Percentiles rank a stretch among this genome's conserved stretches.
phyloP scores from a whole-genome alignment of 805 yeast species.

The Middelhovenomyces tepae region DNA sequence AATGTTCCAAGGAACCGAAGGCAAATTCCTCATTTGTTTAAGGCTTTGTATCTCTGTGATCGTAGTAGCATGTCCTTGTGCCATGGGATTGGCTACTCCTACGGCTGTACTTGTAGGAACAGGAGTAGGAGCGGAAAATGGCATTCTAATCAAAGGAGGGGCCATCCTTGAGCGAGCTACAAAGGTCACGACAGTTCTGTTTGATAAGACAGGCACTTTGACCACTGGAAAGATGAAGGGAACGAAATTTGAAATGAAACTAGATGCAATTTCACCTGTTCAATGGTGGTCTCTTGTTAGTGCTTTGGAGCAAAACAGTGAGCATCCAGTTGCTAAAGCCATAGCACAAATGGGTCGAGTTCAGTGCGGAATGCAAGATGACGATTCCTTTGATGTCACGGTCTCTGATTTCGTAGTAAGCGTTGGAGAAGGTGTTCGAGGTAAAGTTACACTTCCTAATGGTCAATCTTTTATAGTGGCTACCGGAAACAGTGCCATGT shows the following conservation, averaged over 20 bases:
- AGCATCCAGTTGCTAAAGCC: conserved; percentile 84
- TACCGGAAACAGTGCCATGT: conserved; percentile 42
- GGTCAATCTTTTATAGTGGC: conserved; percentile 26
- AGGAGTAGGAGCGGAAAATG: conserved; percentile 86
- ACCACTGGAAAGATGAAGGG: conserved; percentile 75
- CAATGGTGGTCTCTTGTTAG: conserved; percentile 47
- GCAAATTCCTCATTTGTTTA: conserved; percentile 57
- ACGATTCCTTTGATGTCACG: conserved; percentile 7
- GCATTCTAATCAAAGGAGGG: conserved; percentile 90
- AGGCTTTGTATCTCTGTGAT: conserved; percentile 82
- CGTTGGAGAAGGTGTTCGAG: conserved; percentile 29
- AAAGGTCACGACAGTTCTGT: conserved; percentile 55
- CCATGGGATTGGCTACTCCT: conserved; percentile 94
- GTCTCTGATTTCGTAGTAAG: conserved; percentile 19
- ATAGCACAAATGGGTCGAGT: conserved; percentile 36
- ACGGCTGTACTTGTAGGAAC: conserved; percentile 99
- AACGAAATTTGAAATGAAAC: conserved; percentile 9
- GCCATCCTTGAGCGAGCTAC: conserved; percentile 72
- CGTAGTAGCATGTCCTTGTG: conserved; percentile 98
- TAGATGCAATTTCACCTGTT: conserved; percentile 11
- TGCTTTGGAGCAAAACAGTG: conserved; percentile 58
- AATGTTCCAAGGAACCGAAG: conserved; percentile 40
- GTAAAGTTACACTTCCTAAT: conserved; percentile 14
- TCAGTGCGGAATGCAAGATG: conserved; percentile 10
- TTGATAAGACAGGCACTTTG: conserved; percentile 94